These are phyloP conservation scores for Dictyostelium purpureum DNA, from an alignment of 78 protist species.

Conservation along the genomic window DNA sequence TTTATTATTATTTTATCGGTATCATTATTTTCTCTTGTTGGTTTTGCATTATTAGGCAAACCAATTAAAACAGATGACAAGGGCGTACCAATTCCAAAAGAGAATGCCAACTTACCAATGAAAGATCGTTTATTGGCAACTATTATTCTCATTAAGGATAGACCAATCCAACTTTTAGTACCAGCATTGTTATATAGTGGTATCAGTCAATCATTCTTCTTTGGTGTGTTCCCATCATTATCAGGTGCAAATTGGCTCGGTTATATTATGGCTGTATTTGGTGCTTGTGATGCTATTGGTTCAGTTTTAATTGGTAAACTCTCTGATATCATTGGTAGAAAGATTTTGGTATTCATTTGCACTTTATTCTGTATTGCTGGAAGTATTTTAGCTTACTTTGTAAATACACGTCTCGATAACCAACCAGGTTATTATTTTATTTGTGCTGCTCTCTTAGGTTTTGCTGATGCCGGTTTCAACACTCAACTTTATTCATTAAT, in stretches of 20 bases:
- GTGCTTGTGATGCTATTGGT: slow-evolving; percentile 54
- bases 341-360: not conserved
- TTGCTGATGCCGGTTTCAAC: slow-evolving; percentile 71
- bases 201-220: slow-evolving; percentile 66
- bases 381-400: not conserved
- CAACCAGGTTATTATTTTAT: not conserved
- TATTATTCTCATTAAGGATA: slow-evolving; percentile 10
- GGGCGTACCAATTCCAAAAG: not conserved
- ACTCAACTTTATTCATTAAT: slow-evolving; percentile 54
- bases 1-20: slow-evolving; percentile 23
- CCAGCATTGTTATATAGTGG: slow-evolving; percentile 50
- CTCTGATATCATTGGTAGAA: slow-evolving; percentile 55
- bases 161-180: slow-evolving; percentile 33
- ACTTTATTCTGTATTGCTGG: slow-evolving; percentile 30
- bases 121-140: slow-evolving; percentile 19
- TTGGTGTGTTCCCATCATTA: slow-evolving; percentile 57
- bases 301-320: slow-evolving; percentile 25
- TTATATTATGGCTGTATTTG: slow-evolving; percentile 63
- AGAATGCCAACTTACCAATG: not conserved
- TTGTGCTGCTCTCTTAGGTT: slow-evolving; percentile 54
- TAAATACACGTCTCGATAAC: not conserved
- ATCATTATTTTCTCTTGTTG: slow-evolving; percentile 1
- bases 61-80: not conserved
- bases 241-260: slow-evolving; percentile 2
- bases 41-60: slow-evolving; percentile 22